A percentile compares a stretch with the other conserved stretches of the same genome.
These are phyloP conservation scores for Neostapfia colusana DNA, from an alignment of 176 grass and related monocot species.

Conservation along the genomic window DNA sequence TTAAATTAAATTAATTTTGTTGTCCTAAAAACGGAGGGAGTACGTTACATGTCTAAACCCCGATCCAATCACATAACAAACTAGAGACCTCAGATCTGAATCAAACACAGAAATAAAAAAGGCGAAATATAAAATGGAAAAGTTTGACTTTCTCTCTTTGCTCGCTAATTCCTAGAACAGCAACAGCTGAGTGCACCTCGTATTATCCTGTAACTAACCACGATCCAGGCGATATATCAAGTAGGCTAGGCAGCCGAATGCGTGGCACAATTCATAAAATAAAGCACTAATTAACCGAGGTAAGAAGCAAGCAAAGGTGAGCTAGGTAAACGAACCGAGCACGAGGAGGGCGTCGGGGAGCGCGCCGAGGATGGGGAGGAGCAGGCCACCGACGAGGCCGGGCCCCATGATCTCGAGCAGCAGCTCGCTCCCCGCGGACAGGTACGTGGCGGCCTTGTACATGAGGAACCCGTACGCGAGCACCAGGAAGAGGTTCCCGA, in stretches of 20 bases:
- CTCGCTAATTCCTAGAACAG: neutral
- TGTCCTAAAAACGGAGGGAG: no score
- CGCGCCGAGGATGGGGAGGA: slow-evolving; percentile 93
- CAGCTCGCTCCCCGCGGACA: slow-evolving; percentile 84
- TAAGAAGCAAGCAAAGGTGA: neutral
- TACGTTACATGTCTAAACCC: neutral
- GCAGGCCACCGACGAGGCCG: slow-evolving; percentile 87
- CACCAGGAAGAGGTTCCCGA: slow-evolving; percentile 83
- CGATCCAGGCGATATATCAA: neutral
- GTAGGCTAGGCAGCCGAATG: slow-evolving; percentile 20
- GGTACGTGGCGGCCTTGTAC: slow-evolving; percentile 84
- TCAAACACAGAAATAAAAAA: neutral
- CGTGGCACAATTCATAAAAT: slow-evolving; percentile 21
- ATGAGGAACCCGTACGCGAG: slow-evolving; percentile 84
- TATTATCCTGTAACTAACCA: neutral
- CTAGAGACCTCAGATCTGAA: slow-evolving; percentile 32
- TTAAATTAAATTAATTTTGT: no score
- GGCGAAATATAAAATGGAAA: neutral
- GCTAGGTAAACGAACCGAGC: slow-evolving; percentile 47
- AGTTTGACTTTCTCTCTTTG: neutral
- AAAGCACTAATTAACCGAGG: slow-evolving; percentile 19
- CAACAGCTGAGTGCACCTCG: neutral
- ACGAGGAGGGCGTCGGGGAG: slow-evolving; percentile 89
- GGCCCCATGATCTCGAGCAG: slow-evolving; percentile 91
- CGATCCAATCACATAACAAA: neutral